Evolutionary conservation across 2,329 filamentous ascomycete genomes (phyloP).

Genomic region (Aspergillus jensenii): DNA sequence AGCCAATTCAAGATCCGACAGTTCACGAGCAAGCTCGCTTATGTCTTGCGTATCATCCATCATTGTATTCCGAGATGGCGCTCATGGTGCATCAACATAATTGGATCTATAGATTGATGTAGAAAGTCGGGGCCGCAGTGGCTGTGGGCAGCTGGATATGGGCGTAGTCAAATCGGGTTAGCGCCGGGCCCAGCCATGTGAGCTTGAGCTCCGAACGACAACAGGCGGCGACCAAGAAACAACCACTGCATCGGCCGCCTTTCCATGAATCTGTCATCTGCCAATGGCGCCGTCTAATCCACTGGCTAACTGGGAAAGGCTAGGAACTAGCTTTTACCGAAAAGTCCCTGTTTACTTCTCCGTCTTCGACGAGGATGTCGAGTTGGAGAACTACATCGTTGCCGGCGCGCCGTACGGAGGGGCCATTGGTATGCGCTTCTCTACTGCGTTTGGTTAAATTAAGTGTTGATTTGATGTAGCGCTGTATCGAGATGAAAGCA

Average conservation of each 20-base stretch:
- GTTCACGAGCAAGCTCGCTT: constrained; percentile 68
- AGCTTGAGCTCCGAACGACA: constrained; percentile 16
- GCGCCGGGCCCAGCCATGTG: constrained; percentile 14
- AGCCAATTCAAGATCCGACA: constrained; percentile 87
- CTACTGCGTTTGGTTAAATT: not conserved
- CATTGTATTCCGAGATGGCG: constrained; percentile 1
- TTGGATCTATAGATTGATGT: not conserved
- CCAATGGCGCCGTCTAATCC: constrained; percentile 57
- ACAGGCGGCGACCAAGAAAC: constrained; percentile 6
- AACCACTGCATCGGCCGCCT: not conserved
- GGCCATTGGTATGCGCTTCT: constrained; percentile 70
- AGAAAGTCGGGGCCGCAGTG: not conserved
- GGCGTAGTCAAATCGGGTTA: constrained; percentile 12
- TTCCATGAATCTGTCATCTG: constrained; percentile 1
- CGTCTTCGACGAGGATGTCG: constrained; percentile 88
- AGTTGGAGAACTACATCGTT: constrained; percentile 92
- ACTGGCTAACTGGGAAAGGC: constrained; percentile 88
- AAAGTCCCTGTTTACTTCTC: constrained; percentile 91
- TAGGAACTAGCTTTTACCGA: constrained; percentile 92
- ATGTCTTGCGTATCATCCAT: constrained; percentile 42
- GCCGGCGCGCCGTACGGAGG: constrained; percentile 90
- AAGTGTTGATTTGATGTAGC: constrained; percentile 52
- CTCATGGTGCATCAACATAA: constrained; percentile 3
- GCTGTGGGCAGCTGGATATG: not conserved
- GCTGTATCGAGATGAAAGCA: constrained; percentile 83